phyloP scores from a whole-genome alignment of 768 basidiomycete genomes.

The Suillus weaverae region DNA sequence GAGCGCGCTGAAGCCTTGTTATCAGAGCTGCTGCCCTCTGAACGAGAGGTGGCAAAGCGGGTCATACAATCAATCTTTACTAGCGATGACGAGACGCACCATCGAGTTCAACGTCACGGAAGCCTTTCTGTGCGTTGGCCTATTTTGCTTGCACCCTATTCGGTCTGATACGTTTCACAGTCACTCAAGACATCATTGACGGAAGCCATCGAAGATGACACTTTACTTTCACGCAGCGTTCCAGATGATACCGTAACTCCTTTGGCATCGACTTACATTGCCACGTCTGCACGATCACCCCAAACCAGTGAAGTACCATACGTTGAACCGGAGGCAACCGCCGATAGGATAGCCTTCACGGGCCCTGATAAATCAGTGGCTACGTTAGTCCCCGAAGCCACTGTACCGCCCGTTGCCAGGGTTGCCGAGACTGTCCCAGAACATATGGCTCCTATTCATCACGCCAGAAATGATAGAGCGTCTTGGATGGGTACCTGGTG shows the following conservation, averaged over 20 bases:
- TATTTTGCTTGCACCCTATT: not conserved
- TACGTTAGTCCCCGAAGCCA: conserved; percentile 2
- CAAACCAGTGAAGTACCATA: not conserved
- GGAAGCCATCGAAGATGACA: conserved; percentile 52
- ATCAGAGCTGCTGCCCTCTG: conserved; percentile 56
- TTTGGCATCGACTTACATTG: conserved; percentile 13
- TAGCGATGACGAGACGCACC: conserved; percentile 43
- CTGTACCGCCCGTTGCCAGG: conserved; percentile 8
- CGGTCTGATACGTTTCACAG: conserved; percentile 25
- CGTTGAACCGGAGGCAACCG: not conserved
- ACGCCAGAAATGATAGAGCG: conserved; percentile 33
- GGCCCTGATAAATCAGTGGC: conserved; percentile 5
- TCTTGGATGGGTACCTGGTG: conserved; percentile 79
- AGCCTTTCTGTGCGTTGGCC: conserved; percentile 53
- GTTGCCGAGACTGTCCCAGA: conserved; percentile 3
- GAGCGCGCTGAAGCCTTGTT: conserved; percentile 55
- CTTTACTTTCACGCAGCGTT: conserved; percentile 32
- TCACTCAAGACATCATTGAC: conserved; percentile 47
- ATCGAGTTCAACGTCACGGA: conserved; percentile 54
- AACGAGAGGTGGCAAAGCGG: conserved; percentile 65
- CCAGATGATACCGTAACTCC: conserved; percentile 23
- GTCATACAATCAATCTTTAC: conserved; percentile 67
- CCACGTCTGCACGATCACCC: not conserved
- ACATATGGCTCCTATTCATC: conserved; percentile 13
- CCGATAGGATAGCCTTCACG: not conserved